Conservation (phyloP, 805 yeast species). For the Vanderwaltozyma verrucispora region DNA sequence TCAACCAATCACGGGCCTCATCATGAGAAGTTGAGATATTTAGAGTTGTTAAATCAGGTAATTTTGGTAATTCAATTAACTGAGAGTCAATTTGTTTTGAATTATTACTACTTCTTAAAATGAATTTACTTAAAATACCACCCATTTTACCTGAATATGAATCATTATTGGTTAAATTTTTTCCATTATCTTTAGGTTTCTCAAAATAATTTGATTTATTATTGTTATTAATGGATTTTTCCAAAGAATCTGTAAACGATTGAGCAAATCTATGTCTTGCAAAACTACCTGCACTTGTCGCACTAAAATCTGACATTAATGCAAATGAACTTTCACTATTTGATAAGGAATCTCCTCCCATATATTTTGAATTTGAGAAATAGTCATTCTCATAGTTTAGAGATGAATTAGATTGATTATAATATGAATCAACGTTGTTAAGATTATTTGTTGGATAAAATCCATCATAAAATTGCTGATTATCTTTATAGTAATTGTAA, state of each 20-base stretch:
- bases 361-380: slow-evolving; percentile 36
- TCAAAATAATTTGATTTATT: not conserved
- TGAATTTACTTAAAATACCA: slow-evolving; percentile 26
- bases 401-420: too few relatives aligned
- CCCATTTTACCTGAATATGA: slow-evolving; percentile 16
- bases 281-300: slow-evolving; percentile 81
- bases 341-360: slow-evolving; percentile 40
- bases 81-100: slow-evolving; percentile 8
- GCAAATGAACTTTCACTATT: slow-evolving; percentile 34
- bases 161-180: not conserved
- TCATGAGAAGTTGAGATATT: slow-evolving; percentile 27
- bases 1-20: slow-evolving; percentile 41
- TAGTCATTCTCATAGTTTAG: slow-evolving; percentile 13
- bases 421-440: too few relatives aligned
- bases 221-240: slow-evolving; percentile 12
- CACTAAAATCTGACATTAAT: slow-evolving; percentile 58
- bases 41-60: slow-evolving; percentile 22
- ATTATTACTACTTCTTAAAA: slow-evolving; percentile 14
- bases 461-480: slow-evolving; percentile 12
- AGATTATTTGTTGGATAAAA: slow-evolving; percentile 6
- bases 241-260: slow-evolving; percentile 23
- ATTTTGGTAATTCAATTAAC: slow-evolving; percentile 19
- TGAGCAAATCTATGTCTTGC: slow-evolving; percentile 58
- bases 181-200: too few relatives aligned
- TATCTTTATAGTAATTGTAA: slow-evolving; percentile 8